Base-by-base conservation (phyloP, 2,329 filamentous ascomycete species). In the Fusarium globosum region DNA sequence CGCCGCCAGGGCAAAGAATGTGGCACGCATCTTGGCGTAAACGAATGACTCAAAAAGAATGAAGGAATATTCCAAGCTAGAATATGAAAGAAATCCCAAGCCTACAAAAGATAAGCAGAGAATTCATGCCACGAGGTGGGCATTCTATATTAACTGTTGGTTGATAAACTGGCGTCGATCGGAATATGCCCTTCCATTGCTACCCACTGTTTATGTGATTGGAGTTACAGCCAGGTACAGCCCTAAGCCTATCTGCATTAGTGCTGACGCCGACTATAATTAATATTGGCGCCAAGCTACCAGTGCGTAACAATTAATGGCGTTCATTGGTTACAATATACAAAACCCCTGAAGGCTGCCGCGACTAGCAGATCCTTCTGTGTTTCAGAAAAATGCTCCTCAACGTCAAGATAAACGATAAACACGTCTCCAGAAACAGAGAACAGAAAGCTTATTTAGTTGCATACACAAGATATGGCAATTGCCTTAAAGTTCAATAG, bases 1-100 rank as follows among this genome's bases (percentile, higher is more conserved):
- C 16, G 63, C 61, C 23, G 65, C 72, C 36, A 75, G 45, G 21
- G 65, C 61, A 53, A 75, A 33, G 28, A 75, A 53, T 12, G 66
- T 61, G 45, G 43, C 42, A 75, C 38, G 69, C 41, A 73, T 75
- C 30, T 42, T 61, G 52, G 41, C 45, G 38, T 49, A 26, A 28
- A 42, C 38, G 18, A n/a, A 30, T 20, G 51, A 38, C 10, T 0
- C 3, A 20, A 9, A 21, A 23, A 39, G 4, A 53, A 43, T 1
- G 56, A 72, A 60, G 20, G 61, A 35, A 39, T 67, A 55, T 55
- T 42, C 36, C 7, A 26, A 21, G 14, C 23, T 16, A 15, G 9
- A 48, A 8, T 14, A 1, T 16, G 15, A 60, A 63, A 41, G 38
- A 35, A 26, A 26, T 26, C 23, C 23, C 23, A 26, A 26, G 26